phyloP scores from a whole-genome alignment of 139 green algal genomes.

The Auxenochlorella pyrenoidosa region DNA sequence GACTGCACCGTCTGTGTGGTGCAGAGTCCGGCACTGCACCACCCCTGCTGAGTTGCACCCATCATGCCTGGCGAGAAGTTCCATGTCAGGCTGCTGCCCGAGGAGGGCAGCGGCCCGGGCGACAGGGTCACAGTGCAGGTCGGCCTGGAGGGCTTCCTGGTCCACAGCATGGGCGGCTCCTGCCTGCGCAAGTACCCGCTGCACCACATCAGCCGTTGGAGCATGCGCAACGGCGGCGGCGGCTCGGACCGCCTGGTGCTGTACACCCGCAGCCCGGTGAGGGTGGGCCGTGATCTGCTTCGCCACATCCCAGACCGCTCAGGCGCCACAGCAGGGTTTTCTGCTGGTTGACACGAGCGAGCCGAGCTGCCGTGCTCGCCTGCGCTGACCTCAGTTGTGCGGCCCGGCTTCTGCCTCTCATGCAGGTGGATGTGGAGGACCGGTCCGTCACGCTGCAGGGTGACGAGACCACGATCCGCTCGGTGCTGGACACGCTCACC shows the following conservation, averaged over 20 bases:
- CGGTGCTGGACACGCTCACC: conserved; percentile 86
- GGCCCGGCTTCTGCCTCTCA: no score
- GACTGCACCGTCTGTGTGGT: no score
- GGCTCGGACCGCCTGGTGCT: conserved; percentile 70
- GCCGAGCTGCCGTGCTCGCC: background rate
- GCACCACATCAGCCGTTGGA: conserved; percentile 81
- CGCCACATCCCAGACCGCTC: no score
- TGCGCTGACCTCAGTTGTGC: background rate
- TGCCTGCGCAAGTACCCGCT: conserved; percentile 81
- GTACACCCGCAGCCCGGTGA: conserved; percentile 78
- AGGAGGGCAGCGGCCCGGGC: conserved; percentile 20
- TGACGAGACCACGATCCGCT: conserved; percentile 72
- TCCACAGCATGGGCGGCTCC: conserved; percentile 59
- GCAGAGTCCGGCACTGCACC: no score
- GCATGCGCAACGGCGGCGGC: conserved; percentile 38
- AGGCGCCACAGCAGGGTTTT: no score
- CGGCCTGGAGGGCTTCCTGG: conserved; percentile 82
- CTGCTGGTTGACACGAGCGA: no score
- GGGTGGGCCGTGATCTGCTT: background rate
- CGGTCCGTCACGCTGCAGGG: conserved; percentile 72
- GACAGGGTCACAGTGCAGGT: conserved; percentile 60
- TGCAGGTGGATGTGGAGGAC: conserved; percentile 84
- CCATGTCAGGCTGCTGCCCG: conserved; percentile 29
- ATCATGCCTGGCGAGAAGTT: conserved; percentile 49
- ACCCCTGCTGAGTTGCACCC: no score